Base-by-base conservation (phyloP, 441 rosid species). In the Gossypium schwendimanii region DNA sequence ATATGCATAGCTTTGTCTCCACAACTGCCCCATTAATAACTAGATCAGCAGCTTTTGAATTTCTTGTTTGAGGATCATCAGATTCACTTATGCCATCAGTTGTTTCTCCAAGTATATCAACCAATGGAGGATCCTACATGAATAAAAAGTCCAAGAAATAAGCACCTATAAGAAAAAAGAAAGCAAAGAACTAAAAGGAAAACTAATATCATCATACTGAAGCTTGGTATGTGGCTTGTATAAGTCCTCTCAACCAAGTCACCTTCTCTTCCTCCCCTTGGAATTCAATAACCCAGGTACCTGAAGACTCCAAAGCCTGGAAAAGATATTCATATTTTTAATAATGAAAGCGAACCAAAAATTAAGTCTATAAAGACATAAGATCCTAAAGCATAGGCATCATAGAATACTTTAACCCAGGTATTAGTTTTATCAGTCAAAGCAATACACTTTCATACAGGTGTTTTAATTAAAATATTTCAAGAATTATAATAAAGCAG, bases 181-280 rank as follows among this genome's bases (percentile, higher is more conserved):
- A 39, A 39, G 28, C 17, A 36, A 60, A 59, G 15, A 52, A 18
- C 20, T 55, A 73, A 9, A 78, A 55, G 63, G 47, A 70, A 33
- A 58, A 23, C 69, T 31, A 66, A 77, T n/a, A 60, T 55, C 74
- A 66, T 76, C 78, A 69, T 93, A 96, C 99, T 73, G 99, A 96
- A 84, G 99, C 97, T 87, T 85, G 93, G 83, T 93, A 93, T 60
- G 93, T 96, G 77, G 98, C 92, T 82, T 84, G 96, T 67, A 86
- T 69, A 73, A 96, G 97, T 81, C 89, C 92, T 81, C 87, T 93
- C 78, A 89, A 78, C 99, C 99, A 96, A 71, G 82, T 82, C 54
- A 82, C 77, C 84, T 93, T 96, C 74, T 87, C 97, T 76, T 88
- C 91, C 79, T 83, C 89, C 63, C 84, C 82, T 68, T 55, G 87